These are phyloP conservation scores for Graphium sp. DNA, from an alignment of 2,329 filamentous ascomycete genomes.

Conservation along the genomic window DNA sequence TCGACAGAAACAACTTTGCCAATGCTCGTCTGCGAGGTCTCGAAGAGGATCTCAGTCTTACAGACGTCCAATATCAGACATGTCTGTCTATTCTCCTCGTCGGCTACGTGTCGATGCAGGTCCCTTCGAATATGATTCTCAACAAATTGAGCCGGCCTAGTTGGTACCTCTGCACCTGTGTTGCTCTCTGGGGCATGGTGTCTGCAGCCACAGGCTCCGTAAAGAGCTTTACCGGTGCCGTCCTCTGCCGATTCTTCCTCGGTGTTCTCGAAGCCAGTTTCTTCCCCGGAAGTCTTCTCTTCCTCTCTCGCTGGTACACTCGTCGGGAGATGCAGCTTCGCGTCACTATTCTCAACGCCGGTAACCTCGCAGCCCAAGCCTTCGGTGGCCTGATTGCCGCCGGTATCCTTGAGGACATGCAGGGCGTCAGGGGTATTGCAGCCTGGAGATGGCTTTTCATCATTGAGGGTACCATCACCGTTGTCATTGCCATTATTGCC, in stretches of 20 bases:
- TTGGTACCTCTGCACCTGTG: slow-evolving; percentile 15
- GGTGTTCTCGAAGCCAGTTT: slow-evolving; percentile 38
- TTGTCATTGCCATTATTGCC: slow-evolving; percentile 7
- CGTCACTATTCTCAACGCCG: slow-evolving; percentile 15
- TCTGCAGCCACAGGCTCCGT: slow-evolving; percentile 22
- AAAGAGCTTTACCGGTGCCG: slow-evolving; percentile 21
- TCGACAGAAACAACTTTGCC: slow-evolving; percentile 10
- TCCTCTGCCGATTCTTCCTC: slow-evolving; percentile 24
- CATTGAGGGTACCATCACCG: slow-evolving; percentile 10
- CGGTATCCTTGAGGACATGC: slow-evolving; percentile 13
- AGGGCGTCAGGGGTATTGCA: slow-evolving; percentile 10
- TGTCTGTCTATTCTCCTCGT: slow-evolving; percentile 17
- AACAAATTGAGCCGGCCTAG: slow-evolving; percentile 15
- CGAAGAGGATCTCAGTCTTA: slow-evolving; percentile 18
- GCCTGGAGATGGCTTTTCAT: slow-evolving; percentile 15
- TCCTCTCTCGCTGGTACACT: slow-evolving; percentile 21
- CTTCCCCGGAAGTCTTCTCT: slow-evolving; percentile 26
- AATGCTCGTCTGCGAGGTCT: slow-evolving; percentile 9
- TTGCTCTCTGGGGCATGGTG: slow-evolving; percentile 11
- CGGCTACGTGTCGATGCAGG: slow-evolving; percentile 18
- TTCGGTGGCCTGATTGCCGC: slow-evolving; percentile 18
- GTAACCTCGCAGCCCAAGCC: slow-evolving; percentile 14
- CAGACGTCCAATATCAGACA: slow-evolving; percentile 19
- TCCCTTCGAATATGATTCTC: slow-evolving; percentile 18
- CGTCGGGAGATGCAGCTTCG: slow-evolving; percentile 16